Percentiles rank a stretch among this genome's conserved stretches.
phyloP scores from a whole-genome alignment of 1,139 yeast genomes.

The Hyphopichia khmerensis region DNA sequence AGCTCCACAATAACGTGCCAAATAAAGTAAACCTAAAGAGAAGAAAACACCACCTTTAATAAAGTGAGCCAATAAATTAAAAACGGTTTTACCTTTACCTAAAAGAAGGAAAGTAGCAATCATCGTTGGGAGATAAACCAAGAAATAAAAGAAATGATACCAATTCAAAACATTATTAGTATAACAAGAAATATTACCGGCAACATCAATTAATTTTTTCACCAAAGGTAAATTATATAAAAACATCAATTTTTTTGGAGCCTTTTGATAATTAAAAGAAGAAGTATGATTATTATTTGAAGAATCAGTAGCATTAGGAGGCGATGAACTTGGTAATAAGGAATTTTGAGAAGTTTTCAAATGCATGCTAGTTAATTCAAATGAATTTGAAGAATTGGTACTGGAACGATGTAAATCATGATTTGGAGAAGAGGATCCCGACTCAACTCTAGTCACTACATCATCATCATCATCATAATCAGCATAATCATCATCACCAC shows the following conservation, averaged over 20 bases:
- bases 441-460: constrained; percentile 4
- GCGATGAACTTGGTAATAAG: not conserved
- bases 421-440: constrained; percentile 22
- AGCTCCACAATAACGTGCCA: constrained; percentile 86
- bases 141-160: constrained; percentile 61
- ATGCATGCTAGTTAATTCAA: constrained; percentile 10
- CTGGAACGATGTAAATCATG: not conserved
- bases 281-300: too few species aligned
- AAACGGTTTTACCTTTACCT: constrained; percentile 67
- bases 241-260: not conserved
- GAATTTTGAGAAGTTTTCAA: constrained; percentile 5
- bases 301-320: too few species aligned
- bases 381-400: constrained; percentile 4
- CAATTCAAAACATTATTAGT: constrained; percentile 59
- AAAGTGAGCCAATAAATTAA: constrained; percentile 88
- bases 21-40: constrained; percentile 67
- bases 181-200: constrained; percentile 10
- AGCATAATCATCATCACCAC: constrained; percentile 1
- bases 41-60: constrained; percentile 94
- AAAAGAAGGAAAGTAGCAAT: constrained; percentile 67
- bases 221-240: constrained; percentile 3
- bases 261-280: too few species aligned
- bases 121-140: constrained; percentile 70
- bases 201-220: constrained; percentile 3
- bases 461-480: constrained; percentile 17